phyloP scores from a whole-genome alignment of 108 stramenopile species.

The Nitzschia putrida region DNA sequence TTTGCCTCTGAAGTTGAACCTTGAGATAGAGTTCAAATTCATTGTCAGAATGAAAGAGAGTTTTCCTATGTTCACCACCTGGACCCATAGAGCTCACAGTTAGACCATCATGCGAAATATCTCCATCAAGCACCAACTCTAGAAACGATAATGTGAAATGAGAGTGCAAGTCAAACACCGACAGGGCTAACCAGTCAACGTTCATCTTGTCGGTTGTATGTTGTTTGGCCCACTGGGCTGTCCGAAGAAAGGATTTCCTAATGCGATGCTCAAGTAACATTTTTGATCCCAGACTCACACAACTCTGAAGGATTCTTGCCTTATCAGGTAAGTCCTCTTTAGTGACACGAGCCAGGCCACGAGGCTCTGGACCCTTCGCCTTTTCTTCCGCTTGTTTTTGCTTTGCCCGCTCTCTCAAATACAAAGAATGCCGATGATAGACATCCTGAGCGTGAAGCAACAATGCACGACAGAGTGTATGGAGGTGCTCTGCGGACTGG shows the following conservation, averaged over 20 bases:
- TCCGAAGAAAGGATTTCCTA: slow-evolving; percentile 42
- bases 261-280: slow-evolving; percentile 78
- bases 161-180: slow-evolving; percentile 73
- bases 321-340: slow-evolving; percentile 45
- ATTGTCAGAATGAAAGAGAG: slow-evolving; percentile 63
- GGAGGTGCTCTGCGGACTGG: slow-evolving; percentile 60
- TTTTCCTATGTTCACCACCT: slow-evolving; percentile 52
- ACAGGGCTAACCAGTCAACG: slow-evolving; percentile 73
- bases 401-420: slow-evolving; percentile 37
- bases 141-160: slow-evolving; percentile 56
- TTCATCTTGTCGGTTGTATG: slow-evolving; percentile 34
- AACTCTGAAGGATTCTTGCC: slow-evolving; percentile 68
- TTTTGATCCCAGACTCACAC: slow-evolving; percentile 72
- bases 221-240: slow-evolving; percentile 43
- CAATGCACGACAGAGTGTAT: slow-evolving; percentile 69
- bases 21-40: slow-evolving; percentile 77
- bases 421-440: slow-evolving; percentile 74
- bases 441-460: slow-evolving; percentile 78
- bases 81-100: slow-evolving; percentile 51
- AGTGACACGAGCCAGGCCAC: slow-evolving; percentile 46
- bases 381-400: slow-evolving; percentile 30
- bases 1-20: slow-evolving; percentile 42
- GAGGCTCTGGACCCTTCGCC: slow-evolving; percentile 30
- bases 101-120: slow-evolving; percentile 58
- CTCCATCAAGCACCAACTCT: slow-evolving; percentile 52